Evolutionary conservation across 1,284 basidiomycete species (phyloP), one percentile per base, ranked within the genome.

Genomic region (Tremellales sp.): DNA sequence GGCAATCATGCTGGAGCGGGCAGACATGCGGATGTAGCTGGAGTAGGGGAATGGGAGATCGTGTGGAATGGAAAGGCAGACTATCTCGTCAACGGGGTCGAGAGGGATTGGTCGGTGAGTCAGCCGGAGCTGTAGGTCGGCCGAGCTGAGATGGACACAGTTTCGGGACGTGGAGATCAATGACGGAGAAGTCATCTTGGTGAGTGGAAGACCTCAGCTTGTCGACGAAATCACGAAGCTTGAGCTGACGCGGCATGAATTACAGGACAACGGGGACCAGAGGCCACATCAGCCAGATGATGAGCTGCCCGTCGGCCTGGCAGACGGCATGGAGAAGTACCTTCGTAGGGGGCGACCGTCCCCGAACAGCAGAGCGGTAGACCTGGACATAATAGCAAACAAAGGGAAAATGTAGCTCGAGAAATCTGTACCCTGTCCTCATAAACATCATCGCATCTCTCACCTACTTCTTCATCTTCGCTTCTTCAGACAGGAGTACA

Each of bases 81-180:
- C 36, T 72, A 71, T 45, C 55, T 74, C 25, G 58, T 60, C 0
- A 65, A 66, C 13, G 72, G 72, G 0, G 45, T 72, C 1, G 72
- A 74, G 55, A 49, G 72, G 14, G 63, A 74, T 50, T 74, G 72
- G 72, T 57, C 57, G 31, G 61, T 63, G 42, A 48, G 63, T 22
- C 32, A 40, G 18, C n/a, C 25, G 13, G 4, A 14, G 24, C 12
- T 8, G 25, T 8, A 25, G 2, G 24, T 32, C 45, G 36, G 37
- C 38, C 26, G 31, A 37, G 26, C 28, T 42, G 9, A 18, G n/a
- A 10, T 13, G 29, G 18, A 42, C 22, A n/a, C 39, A 63, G 53
- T 70, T 71, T 40, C 43, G 50, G 22, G 66, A 70, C 34, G 67
- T 63, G 16, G 54, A 54, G 22, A 47, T 58, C 9, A 37, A 48